Percentiles rank a stretch among this genome's conserved stretches.
Evolutionary conservation across 805 yeast species (phyloP).

Genomic region (Teunomyces aglyptinius): DNA sequence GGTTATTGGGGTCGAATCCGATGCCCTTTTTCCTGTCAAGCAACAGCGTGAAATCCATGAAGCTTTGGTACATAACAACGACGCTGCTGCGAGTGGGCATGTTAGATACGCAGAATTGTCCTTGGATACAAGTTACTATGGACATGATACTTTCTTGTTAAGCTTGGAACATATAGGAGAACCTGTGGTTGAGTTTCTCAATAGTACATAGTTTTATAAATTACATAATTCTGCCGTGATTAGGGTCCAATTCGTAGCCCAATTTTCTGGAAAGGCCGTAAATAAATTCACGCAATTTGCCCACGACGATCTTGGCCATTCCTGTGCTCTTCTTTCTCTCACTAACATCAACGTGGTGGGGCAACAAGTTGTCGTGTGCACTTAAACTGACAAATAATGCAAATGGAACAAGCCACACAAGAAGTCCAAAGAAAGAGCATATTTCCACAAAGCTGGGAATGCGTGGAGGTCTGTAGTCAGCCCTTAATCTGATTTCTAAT

Average conservation of each 20-base stretch:
- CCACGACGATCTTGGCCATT: slow-evolving; percentile 65
- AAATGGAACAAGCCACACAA: slow-evolving; percentile 93
- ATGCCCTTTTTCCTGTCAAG: slow-evolving; percentile 90
- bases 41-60: slow-evolving; percentile 82
- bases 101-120: slow-evolving; percentile 72
- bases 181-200: slow-evolving; percentile 64
- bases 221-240: slow-evolving; percentile 48
- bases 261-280: slow-evolving; percentile 50
- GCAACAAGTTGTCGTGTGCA: slow-evolving; percentile 87
- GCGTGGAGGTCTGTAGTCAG: slow-evolving; percentile 60
- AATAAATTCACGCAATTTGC: slow-evolving; percentile 46
- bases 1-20: slow-evolving; percentile 91
- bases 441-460: slow-evolving; percentile 85
- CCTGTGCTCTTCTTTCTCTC: slow-evolving; percentile 46
- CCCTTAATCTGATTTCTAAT: slow-evolving; percentile 53
- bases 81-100: slow-evolving; percentile 9
- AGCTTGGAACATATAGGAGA: slow-evolving; percentile 78
- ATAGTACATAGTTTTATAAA: not conserved
- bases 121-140: slow-evolving; percentile 73
- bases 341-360: slow-evolving; percentile 41
- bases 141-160: slow-evolving; percentile 87
- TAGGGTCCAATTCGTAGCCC: slow-evolving; percentile 58
- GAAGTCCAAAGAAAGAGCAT: slow-evolving; percentile 91
- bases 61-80: slow-evolving; percentile 43
- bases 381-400: slow-evolving; percentile 86